These are phyloP conservation scores for Chrysosporium keratinophilum DNA, from an alignment of 2,329 filamentous ascomycete genomes.

Conservation along the genomic window DNA sequence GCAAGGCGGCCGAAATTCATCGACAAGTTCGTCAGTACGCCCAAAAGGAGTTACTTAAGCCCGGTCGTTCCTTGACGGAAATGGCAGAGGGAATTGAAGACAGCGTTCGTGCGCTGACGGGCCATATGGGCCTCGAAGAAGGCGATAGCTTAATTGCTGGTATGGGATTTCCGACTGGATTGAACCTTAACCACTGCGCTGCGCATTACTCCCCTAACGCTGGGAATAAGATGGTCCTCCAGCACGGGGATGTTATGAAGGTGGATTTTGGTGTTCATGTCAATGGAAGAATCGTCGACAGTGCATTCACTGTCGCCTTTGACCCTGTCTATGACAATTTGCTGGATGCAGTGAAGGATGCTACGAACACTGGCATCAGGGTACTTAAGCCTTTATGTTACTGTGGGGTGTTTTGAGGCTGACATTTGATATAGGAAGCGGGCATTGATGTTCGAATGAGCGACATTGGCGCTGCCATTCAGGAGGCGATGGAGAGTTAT, in stretches of 20 bases:
- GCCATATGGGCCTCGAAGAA: conserved; percentile 64
- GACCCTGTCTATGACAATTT: conserved; percentile 60
- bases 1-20: conserved; percentile 79
- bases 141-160: conserved; percentile 69
- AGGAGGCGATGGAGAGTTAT: conserved; percentile 89
- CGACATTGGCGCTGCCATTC: conserved; percentile 72
- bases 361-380: conserved; percentile 64
- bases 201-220: conserved; percentile 83
- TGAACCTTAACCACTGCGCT: conserved; percentile 75
- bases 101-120: conserved; percentile 63
- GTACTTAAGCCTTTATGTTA: conserved; percentile 26
- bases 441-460: conserved; percentile 85
- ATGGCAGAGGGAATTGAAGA: conserved; percentile 84
- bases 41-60: conserved; percentile 61
- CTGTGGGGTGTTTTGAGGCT: conserved; percentile 7
- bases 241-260: conserved; percentile 61
- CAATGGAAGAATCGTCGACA: conserved; percentile 61
- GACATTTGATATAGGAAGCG: conserved; percentile 50
- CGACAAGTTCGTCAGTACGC: conserved; percentile 78
- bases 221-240: conserved; percentile 64
- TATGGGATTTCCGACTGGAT: conserved; percentile 76
- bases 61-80: conserved; percentile 67
- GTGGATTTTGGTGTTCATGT: conserved; percentile 63
- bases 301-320: conserved; percentile 59
- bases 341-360: conserved; percentile 55